phyloP scores from a whole-genome alignment of 208 protist genomes.

The Leishmania mexicana region DNA sequence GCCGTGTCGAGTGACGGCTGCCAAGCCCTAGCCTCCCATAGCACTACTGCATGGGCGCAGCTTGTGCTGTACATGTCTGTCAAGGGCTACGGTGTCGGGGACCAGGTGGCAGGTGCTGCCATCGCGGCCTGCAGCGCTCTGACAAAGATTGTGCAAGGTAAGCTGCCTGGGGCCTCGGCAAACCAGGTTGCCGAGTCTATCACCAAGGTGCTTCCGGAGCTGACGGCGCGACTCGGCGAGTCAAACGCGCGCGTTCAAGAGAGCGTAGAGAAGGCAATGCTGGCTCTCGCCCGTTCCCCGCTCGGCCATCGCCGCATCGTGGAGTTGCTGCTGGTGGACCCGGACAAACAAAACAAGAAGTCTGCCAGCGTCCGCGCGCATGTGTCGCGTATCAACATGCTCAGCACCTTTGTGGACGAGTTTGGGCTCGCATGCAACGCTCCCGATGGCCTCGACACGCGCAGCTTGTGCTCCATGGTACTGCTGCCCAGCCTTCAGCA shows the following conservation, averaged over 20 bases:
- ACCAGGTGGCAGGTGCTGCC: constrained; percentile 69
- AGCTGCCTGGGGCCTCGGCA: constrained; percentile 33
- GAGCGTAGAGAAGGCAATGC: constrained; percentile 48
- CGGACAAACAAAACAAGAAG: constrained; percentile 70
- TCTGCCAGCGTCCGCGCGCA: constrained; percentile 54
- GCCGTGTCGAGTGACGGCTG: constrained; percentile 53
- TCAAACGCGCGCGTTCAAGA: constrained; percentile 78
- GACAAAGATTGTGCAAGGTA: constrained; percentile 48
- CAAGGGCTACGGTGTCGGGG: constrained; percentile 68
- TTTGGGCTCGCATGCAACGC: constrained; percentile 51
- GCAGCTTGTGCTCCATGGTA: constrained; percentile 51
- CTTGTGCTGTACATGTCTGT: constrained; percentile 69
- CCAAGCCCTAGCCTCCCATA: constrained; percentile 48
- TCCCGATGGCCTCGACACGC: constrained; percentile 50
- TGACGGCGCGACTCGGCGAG: constrained; percentile 76
- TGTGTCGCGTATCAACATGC: constrained; percentile 64
- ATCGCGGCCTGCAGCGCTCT: constrained; percentile 73
- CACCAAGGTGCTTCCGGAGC: constrained; percentile 43
- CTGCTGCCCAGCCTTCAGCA: constrained; percentile 75
- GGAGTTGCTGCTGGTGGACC: constrained; percentile 54
- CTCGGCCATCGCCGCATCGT: constrained; percentile 60
- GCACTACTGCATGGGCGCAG: constrained; percentile 25
- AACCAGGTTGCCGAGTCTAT: constrained; percentile 26
- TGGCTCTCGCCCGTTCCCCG: constrained; percentile 51
- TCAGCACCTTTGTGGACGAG: constrained; percentile 74